phyloP scores from a whole-genome alignment of 2,329 filamentous ascomycete genomes.

The Elsinoe batatas region DNA sequence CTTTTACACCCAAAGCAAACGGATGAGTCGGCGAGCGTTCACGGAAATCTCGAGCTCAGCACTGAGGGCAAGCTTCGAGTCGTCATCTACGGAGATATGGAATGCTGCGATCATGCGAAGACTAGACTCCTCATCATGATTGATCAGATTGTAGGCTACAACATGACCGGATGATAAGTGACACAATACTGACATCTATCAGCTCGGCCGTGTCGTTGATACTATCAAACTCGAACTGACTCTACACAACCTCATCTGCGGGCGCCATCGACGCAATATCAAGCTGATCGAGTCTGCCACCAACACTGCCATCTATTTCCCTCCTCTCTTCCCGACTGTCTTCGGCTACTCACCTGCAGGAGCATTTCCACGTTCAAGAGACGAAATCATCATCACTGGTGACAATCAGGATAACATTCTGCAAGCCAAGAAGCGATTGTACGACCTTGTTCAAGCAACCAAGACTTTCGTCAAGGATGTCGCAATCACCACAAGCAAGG shows the following conservation, averaged over 20 bases:
- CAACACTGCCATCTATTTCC: constrained; percentile 96
- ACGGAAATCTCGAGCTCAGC: constrained; percentile 62
- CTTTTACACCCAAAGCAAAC: constrained; percentile 75
- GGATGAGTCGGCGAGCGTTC: constrained; percentile 65
- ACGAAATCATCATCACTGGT: constrained; percentile 92
- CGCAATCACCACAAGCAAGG: constrained; percentile 78
- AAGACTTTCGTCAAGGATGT: constrained; percentile 80
- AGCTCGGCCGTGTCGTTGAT: constrained; percentile 68
- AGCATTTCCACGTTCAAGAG: constrained; percentile 64
- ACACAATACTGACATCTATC: constrained; percentile 15
- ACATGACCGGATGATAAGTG: neutral
- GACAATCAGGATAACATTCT: constrained; percentile 76
- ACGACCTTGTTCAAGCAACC: constrained; percentile 70
- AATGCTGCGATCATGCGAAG: constrained; percentile 95
- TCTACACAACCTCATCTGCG: constrained; percentile 84
- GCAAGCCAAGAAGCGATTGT: constrained; percentile 81
- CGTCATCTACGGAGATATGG: constrained; percentile 87
- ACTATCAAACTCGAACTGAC: constrained; percentile 73
- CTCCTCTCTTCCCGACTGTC: constrained; percentile 81
- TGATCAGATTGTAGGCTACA: constrained; percentile 66
- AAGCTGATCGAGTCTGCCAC: constrained; percentile 94
- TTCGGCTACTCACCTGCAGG: constrained; percentile 82
- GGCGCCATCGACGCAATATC: constrained; percentile 91
- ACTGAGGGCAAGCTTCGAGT: constrained; percentile 83
- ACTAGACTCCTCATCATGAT: constrained; percentile 94